Percentiles rank a stretch among this genome's conserved stretches.
phyloP scores from a whole-genome alignment of 257 asterid species.

The Solanum virginianum region DNA sequence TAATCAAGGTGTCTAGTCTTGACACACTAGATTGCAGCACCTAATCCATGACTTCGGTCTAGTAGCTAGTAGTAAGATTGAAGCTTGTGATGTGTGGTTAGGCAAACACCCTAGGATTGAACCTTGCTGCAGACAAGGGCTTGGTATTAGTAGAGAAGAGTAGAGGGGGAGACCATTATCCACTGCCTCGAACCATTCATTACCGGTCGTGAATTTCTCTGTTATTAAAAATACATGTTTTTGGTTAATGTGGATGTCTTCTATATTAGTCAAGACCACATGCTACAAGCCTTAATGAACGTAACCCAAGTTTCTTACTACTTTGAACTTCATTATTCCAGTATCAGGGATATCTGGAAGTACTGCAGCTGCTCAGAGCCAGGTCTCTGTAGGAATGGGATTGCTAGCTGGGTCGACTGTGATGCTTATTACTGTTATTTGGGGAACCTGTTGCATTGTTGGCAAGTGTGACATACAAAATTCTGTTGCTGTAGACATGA shows the following conservation, averaged over 20 bases:
- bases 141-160: neutral
- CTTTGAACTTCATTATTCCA: constrained; percentile 13
- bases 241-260: neutral
- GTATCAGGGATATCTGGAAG: constrained; percentile 90
- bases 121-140: neutral
- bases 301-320: neutral
- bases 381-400: constrained; percentile 94
- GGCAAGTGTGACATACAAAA: constrained; percentile 71
- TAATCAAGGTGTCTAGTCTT: neutral
- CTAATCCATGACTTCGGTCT: neutral
- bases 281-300: neutral
- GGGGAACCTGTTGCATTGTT: constrained; percentile 80
- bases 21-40: neutral
- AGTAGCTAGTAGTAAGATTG: neutral
- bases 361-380: constrained; percentile 72
- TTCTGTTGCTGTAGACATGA: constrained; percentile 36
- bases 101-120: neutral
- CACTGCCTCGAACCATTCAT: neutral
- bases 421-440: constrained; percentile 76
- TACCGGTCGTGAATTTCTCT: neutral
- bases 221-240: neutral
- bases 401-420: constrained; percentile 93
- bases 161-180: neutral
- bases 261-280: neutral
- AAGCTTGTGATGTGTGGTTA: neutral